A percentile compares a stretch with the other conserved stretches of the same genome.
These are phyloP conservation scores for Phytophthora pinifolia DNA, from an alignment of 352 stramenopile species.

Conservation along the genomic window DNA sequence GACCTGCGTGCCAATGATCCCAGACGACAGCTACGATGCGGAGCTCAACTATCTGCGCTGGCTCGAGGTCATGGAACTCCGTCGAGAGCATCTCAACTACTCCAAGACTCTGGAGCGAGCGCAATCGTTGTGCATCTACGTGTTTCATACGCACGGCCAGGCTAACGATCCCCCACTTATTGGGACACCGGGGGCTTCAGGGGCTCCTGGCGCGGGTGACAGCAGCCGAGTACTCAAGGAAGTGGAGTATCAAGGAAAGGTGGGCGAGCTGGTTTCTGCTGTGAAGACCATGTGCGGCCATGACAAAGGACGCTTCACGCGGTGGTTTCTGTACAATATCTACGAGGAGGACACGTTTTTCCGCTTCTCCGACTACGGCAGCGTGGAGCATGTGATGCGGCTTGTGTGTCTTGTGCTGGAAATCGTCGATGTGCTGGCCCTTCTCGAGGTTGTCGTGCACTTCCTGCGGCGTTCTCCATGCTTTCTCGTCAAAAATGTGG, in stretches of 20 bases:
- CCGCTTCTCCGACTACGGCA: slow-evolving; percentile 78
- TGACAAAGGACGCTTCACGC: slow-evolving; percentile 81
- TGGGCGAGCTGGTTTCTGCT: slow-evolving; percentile 78
- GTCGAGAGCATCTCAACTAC: slow-evolving; percentile 65
- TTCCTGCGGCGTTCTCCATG: slow-evolving; percentile 73
- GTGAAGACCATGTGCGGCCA: slow-evolving; percentile 88
- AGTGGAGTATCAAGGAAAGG: slow-evolving; percentile 82
- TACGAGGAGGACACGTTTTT: slow-evolving; percentile 85
- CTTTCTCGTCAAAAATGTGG: slow-evolving; percentile 82
- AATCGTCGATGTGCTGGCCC: slow-evolving; percentile 75
- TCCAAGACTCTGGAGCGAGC: slow-evolving; percentile 83
- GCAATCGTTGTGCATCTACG: slow-evolving; percentile 77
- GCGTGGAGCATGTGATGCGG: slow-evolving; percentile 81
- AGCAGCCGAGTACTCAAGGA: slow-evolving; percentile 64
- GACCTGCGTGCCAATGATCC: slow-evolving; percentile 66
- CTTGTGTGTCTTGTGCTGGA: slow-evolving; percentile 81
- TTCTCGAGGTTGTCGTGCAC: slow-evolving; percentile 85
- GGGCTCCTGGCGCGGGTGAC: slow-evolving; percentile 30
- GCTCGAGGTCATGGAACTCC: slow-evolving; percentile 84
- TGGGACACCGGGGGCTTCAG: slow-evolving; percentile 24
- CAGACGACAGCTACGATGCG: slow-evolving; percentile 56
- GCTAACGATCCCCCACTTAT: slow-evolving; percentile 42
- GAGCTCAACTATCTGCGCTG: slow-evolving; percentile 70
- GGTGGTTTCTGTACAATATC: slow-evolving; percentile 83
- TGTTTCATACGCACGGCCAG: slow-evolving; percentile 84